Evolutionary conservation across 2,329 filamentous ascomycete genomes (phyloP), one percentile per base, ranked within the genome.

Genomic region (Sporothrix humicola): DNA sequence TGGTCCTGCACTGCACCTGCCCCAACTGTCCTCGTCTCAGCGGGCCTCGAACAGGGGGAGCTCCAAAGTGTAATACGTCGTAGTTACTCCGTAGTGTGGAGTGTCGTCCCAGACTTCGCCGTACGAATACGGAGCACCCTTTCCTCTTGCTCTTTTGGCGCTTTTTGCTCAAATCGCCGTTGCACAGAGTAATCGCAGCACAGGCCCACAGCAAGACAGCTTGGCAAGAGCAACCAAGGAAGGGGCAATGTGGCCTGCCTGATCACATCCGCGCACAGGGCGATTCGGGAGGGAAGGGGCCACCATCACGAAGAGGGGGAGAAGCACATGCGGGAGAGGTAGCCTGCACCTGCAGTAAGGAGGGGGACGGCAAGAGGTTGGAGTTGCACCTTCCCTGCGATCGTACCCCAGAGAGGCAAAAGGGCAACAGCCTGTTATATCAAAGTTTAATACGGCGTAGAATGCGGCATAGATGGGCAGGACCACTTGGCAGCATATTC

Each of bases 381-480:
- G 26, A 56, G 48, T 44, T 17, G 66, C 50, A 69, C 66, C 66
- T 69, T 54, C 65, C 66, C 50, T 44, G n/a, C 26, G 65, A 56
- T 52, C 65, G 23, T 37, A 31, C 50, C 26, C 23, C 26, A 54
- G 46, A 56, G 26, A 42, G 26, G 65, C 65, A 52, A 26, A 50
- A 68, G 63, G 23, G 46, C 63, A 68, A 52, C 46, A 50, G 46
- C 65, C 65, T 68, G 65, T 52, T 52, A 37, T 52, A 68, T 20
- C 42, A 66, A 15, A 6, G 61, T 48, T 31, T 37, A 68, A 48
- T 50, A 17, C 44, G 63, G 17, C 17, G 44, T 48, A 20, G 20
- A 66, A 48, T 50, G 42, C 12, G 42, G 42, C 23, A 50, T 23
- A 23, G 37, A 65, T 46, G 61, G 61, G 44, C 65, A 68, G 46